Evolutionary conservation across 2,329 filamentous ascomycete species (phyloP).

Genomic region (Colletotrichum salicis): DNA sequence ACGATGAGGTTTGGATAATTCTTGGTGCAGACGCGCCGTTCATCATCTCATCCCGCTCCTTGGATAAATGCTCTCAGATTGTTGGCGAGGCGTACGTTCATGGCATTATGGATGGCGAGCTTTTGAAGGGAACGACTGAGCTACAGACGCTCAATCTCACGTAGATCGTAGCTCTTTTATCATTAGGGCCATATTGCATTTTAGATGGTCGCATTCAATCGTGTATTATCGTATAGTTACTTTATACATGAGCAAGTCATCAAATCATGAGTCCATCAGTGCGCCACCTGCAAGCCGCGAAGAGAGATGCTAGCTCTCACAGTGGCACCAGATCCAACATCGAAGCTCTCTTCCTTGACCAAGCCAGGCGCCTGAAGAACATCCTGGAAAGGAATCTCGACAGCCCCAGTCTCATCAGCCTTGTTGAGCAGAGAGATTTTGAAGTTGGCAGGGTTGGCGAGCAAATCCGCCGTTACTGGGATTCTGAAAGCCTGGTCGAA

Average conservation of each 20-base stretch:
- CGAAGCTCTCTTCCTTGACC: slow-evolving; percentile 46
- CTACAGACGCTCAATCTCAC: neutral
- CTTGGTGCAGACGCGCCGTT: neutral
- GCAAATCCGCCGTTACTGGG: slow-evolving; percentile 47
- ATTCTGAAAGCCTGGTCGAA: slow-evolving; percentile 58
- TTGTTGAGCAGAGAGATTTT: slow-evolving; percentile 49
- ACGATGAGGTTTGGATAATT: neutral
- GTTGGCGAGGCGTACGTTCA: slow-evolving; percentile 11
- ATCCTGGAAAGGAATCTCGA: slow-evolving; percentile 49
- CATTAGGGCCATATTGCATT: no score
- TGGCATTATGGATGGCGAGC: slow-evolving; percentile 4
- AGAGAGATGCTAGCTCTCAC: slow-evolving; percentile 50
- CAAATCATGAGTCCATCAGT: slow-evolving; percentile 18
- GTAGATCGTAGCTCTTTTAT: neutral
- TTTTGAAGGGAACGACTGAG: neutral
- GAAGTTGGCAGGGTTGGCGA: slow-evolving; percentile 43
- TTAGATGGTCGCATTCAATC: neutral
- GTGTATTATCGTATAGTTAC: neutral
- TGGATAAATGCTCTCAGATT: neutral
- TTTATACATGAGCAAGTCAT: neutral
- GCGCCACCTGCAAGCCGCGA: slow-evolving; percentile 40
- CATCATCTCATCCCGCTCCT: neutral
- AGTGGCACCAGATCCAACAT: slow-evolving; percentile 46
- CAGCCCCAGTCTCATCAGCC: slow-evolving; percentile 45
- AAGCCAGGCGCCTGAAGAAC: slow-evolving; percentile 46